Evolutionary conservation across 2,329 filamentous ascomycete species (phyloP).

Genomic region (Cladosporium sp.): DNA sequence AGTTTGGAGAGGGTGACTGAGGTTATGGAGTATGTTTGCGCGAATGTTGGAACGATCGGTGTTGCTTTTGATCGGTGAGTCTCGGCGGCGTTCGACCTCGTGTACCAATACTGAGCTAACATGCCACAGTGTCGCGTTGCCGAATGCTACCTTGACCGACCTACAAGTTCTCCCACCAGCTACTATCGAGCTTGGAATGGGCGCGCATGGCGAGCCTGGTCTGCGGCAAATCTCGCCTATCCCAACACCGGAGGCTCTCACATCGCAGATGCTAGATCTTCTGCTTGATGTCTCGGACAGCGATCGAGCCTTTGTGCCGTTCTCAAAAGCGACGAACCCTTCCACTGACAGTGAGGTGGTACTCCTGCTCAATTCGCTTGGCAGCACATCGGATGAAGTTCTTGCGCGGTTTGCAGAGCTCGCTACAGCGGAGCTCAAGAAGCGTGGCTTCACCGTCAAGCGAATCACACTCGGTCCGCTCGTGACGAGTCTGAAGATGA

Average conservation of each 20-base stretch:
- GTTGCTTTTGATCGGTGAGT: conserved; percentile 40
- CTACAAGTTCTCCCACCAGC: conserved; percentile 56
- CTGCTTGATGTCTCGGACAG: conserved; percentile 38
- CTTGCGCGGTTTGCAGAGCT: conserved; percentile 41
- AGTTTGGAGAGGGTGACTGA: conserved; percentile 38
- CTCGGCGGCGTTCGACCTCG: neutral
- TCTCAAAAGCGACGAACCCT: conserved; percentile 36
- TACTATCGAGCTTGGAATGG: conserved; percentile 66
- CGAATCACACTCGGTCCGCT: conserved; percentile 39
- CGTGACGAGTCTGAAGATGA: conserved; percentile 44
- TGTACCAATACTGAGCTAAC: neutral
- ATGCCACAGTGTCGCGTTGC: conserved; percentile 37
- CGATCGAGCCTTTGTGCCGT: conserved; percentile 42
- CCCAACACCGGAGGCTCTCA: conserved; percentile 37
- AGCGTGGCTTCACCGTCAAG: conserved; percentile 37
- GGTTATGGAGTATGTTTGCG: conserved; percentile 42
- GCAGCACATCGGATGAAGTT: conserved; percentile 41
- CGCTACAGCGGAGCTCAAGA: conserved; percentile 34
- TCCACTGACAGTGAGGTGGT: conserved; percentile 38
- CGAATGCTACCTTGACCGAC: conserved; percentile 59
- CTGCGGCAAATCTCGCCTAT: conserved; percentile 57
- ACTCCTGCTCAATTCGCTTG: conserved; percentile 40
- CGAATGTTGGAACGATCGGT: conserved; percentile 41
- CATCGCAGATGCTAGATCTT: conserved; percentile 41
- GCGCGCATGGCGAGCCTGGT: conserved; percentile 67